These are phyloP conservation scores for Talaromyces ruber DNA, from an alignment of 495 filamentous ascomycete genomes.

Conservation along the genomic window DNA sequence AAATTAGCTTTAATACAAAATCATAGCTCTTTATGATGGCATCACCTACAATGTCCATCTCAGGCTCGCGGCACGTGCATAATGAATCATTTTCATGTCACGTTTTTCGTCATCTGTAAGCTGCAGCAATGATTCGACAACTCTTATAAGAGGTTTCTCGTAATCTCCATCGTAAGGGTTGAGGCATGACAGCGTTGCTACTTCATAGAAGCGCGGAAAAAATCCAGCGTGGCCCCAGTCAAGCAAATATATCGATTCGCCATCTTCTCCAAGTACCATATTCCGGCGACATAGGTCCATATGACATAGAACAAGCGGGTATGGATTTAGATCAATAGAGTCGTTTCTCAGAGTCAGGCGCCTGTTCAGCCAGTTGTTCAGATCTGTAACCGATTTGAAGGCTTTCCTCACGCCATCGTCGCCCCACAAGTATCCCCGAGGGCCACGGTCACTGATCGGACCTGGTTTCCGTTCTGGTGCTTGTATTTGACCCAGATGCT, in stretches of 20 bases:
- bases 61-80: not conserved
- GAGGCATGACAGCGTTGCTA: too few relatives aligned
- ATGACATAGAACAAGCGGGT: constrained; percentile 7
- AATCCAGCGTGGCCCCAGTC: constrained; percentile 9
- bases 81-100: constrained; percentile 3
- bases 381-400: too few relatives aligned
- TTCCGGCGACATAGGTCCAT: constrained; percentile 7
- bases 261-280: constrained; percentile 1
- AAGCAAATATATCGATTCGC: constrained; percentile 1
- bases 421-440: too few relatives aligned
- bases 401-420: too few relatives aligned
- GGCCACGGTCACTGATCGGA: too few relatives aligned
- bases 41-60: constrained; percentile 3
- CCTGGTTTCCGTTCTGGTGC: constrained; percentile 1
- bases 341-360: too few relatives aligned
- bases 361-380: too few relatives aligned
- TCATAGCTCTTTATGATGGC: too few relatives aligned
- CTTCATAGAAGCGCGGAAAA: constrained; percentile 6
- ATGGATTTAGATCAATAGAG: too few relatives aligned
- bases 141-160: constrained; percentile 5
- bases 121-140: constrained; percentile 1
- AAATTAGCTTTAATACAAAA: too few relatives aligned
- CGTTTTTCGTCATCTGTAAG: constrained; percentile 4
- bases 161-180: constrained; percentile 2
- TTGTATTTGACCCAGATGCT: not conserved